These are phyloP conservation scores for Aspergillus nomiae DNA, from an alignment of 2,329 filamentous ascomycete species.

Conservation along the genomic window DNA sequence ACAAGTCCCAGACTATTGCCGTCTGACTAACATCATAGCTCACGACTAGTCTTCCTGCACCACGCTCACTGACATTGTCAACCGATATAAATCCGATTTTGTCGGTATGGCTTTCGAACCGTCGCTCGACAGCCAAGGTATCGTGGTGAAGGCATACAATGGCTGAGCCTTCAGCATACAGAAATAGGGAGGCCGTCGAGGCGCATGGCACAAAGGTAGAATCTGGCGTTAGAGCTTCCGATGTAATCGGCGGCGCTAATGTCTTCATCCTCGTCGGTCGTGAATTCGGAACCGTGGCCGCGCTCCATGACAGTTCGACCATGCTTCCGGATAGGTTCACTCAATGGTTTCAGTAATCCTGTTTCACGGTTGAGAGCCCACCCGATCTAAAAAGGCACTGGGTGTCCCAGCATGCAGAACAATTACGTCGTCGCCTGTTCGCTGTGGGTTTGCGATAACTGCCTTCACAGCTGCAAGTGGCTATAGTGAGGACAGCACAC, in stretches of 20 bases:
- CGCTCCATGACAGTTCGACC: conserved; percentile 62
- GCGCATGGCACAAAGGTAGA: conserved; percentile 79
- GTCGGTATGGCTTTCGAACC: conserved; percentile 81
- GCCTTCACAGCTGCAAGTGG: not conserved
- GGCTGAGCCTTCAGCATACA: conserved; percentile 80
- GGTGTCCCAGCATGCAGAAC: no score
- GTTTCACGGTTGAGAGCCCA: not conserved
- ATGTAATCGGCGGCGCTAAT: conserved; percentile 37
- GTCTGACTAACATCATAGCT: conserved; percentile 92
- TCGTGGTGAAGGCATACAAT: conserved; percentile 92
- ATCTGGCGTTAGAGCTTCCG: conserved; percentile 31
- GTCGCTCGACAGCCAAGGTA: conserved; percentile 81
- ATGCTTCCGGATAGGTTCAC: conserved; percentile 39
- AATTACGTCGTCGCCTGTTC: not conserved
- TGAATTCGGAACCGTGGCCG: conserved; percentile 61
- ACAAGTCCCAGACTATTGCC: conserved; percentile 94
- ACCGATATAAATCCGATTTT: conserved; percentile 82
- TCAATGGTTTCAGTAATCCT: not conserved
- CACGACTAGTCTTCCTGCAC: conserved; percentile 81
- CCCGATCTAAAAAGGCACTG: not conserved
- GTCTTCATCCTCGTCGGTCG: conserved; percentile 57
- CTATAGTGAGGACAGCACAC: conserved; percentile 2
- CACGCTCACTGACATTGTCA: conserved; percentile 86
- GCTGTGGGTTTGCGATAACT: no score
- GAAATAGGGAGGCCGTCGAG: conserved; percentile 85